These are phyloP conservation scores for Firmiana major DNA, from an alignment of 345 rosid species.

Conservation along the genomic window DNA sequence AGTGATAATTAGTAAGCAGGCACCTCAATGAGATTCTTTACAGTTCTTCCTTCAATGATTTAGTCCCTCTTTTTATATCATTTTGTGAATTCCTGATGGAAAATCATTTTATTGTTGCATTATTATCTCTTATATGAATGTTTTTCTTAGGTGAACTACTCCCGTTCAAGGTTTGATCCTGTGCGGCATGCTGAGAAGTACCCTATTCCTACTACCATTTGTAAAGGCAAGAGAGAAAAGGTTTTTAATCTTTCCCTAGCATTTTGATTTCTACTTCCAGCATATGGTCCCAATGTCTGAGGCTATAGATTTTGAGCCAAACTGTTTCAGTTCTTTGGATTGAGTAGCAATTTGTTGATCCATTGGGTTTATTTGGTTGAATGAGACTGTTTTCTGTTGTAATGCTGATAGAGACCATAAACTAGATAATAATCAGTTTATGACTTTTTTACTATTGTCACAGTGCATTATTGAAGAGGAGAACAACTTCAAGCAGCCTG, in stretches of 20 bases:
- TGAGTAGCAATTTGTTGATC: no score
- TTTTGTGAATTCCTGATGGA: background rate
- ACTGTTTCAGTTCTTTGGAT: no score
- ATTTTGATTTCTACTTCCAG: background rate
- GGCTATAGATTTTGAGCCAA: no score
- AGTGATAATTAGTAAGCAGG: background rate
- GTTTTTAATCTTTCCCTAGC: slow-evolving; percentile 23
- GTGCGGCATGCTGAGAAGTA: slow-evolving; percentile 65
- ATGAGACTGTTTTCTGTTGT: background rate
- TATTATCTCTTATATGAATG: background rate
- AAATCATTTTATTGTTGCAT: background rate
- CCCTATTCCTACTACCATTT: slow-evolving; percentile 50
- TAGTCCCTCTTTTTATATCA: background rate
- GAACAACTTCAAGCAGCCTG: slow-evolving; percentile 95
- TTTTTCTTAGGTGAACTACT: slow-evolving; percentile 70
- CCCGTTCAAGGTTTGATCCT: slow-evolving; percentile 83
- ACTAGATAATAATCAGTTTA: background rate
- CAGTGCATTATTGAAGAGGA: slow-evolving; percentile 82
- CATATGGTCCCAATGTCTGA: no score
- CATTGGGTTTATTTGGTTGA: no score
- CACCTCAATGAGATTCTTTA: background rate
- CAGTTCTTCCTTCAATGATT: background rate
- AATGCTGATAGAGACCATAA: no score
- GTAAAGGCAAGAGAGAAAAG: slow-evolving; percentile 79
- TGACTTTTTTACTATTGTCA: slow-evolving; percentile 8